Evolutionary conservation across 2,329 filamentous ascomycete genomes (phyloP).

Genomic region (Lasiodiplodia sp.): DNA sequence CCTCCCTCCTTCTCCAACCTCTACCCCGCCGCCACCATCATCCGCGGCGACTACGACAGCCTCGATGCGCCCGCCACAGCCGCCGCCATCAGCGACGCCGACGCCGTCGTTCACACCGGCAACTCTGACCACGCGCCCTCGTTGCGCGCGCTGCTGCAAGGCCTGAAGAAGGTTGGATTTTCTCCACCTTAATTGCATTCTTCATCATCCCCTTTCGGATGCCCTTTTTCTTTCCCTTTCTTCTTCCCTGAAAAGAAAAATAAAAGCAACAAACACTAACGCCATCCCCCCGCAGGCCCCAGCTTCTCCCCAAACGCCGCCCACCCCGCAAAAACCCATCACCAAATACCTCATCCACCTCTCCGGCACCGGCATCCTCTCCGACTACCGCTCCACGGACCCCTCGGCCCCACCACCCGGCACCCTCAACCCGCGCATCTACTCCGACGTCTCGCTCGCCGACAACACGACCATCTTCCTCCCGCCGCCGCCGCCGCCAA

Average conservation of each 20-base stretch:
- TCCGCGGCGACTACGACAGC: conserved; percentile 27
- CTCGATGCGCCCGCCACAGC: conserved; percentile 3
- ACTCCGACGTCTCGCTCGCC: conserved; percentile 64
- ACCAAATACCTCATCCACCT: conserved; percentile 62
- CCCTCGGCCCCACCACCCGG: conserved; percentile 40
- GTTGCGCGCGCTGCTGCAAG: conserved; percentile 54
- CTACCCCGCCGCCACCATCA: conserved; percentile 14
- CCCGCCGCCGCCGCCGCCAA: conserved; percentile 52
- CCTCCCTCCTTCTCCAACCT: neutral
- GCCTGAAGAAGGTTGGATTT: conserved; percentile 40
- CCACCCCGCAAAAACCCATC: conserved; percentile 31
- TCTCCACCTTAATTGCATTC: too few species aligned
- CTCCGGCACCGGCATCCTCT: conserved; percentile 63
- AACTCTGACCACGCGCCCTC: conserved; percentile 40
- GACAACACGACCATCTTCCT: conserved; percentile 63
- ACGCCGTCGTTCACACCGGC: conserved; percentile 35
- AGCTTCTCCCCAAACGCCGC: conserved; percentile 46
- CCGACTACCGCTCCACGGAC: conserved; percentile 31
- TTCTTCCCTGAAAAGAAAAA: too few species aligned
- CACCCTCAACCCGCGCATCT: conserved; percentile 56
- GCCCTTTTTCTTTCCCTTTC: too few species aligned
- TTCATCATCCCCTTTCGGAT: too few species aligned
- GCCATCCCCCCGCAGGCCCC: neutral
- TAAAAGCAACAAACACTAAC: neutral
- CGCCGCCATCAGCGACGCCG: conserved; percentile 7